phyloP scores from a whole-genome alignment of 2,329 filamentous ascomycete genomes.

The Microdochium trichocladiopsis region DNA sequence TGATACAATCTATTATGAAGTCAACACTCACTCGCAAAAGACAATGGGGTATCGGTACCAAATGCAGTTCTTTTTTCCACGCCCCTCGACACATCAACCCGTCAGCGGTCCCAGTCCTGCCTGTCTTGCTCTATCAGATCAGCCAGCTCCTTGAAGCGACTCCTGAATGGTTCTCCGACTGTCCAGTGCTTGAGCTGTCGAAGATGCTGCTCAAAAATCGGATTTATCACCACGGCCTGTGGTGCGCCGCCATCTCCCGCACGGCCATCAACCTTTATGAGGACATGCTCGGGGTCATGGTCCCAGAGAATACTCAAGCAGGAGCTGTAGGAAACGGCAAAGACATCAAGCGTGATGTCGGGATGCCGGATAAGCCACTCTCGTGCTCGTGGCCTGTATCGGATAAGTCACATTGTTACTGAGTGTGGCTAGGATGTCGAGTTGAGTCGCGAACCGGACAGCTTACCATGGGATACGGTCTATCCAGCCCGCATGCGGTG shows the following conservation, averaged over 20 bases:
- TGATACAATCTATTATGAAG: too few relatives aligned
- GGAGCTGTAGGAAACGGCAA: constrained; percentile 20
- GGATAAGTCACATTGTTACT: neutral
- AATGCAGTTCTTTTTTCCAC: too few relatives aligned
- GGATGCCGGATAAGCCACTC: constrained; percentile 20
- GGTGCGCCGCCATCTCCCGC: constrained; percentile 7
- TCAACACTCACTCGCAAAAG: too few relatives aligned
- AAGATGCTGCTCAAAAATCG: constrained; percentile 21
- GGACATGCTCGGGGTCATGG: constrained; percentile 17
- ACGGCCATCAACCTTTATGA: constrained; percentile 10
- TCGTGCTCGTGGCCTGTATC: constrained; percentile 19
- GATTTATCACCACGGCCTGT: constrained; percentile 15
- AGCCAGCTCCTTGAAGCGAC: constrained; percentile 15
- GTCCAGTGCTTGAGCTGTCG: constrained; percentile 21
- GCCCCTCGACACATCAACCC: neutral
- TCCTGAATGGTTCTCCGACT: constrained; percentile 15
- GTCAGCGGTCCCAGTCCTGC: constrained; percentile 1
- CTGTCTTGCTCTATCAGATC: constrained; percentile 14
- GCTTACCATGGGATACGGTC: constrained; percentile 21
- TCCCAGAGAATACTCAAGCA: constrained; percentile 22
- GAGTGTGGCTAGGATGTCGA: neutral
- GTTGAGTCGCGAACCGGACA: neutral
- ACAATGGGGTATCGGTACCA: too few relatives aligned
- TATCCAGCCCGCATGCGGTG: constrained; percentile 21
- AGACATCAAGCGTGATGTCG: constrained; percentile 21